Base-by-base conservation (phyloP, 768 basidiomycete species). In the Clathrus columnatus region DNA sequence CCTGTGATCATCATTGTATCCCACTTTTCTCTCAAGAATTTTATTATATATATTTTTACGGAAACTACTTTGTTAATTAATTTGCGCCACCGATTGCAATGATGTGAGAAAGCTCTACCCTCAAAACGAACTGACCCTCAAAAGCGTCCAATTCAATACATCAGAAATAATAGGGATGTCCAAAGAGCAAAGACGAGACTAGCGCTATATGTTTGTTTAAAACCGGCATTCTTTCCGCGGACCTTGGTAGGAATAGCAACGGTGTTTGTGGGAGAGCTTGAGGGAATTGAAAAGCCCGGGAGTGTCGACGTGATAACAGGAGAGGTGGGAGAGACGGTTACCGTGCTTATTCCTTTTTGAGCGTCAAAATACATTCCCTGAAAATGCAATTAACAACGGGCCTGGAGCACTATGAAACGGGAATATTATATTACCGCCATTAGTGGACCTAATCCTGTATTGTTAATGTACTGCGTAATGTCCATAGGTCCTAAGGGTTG, bases 311-410 rank as follows among this genome's bases (percentile, higher is more conserved):
- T 75, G 58, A 79, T 70, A 17, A 89, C 85, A 10, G 83, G 66
- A n/a, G 82, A 78, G 41, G 88, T 90, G 20, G 79, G 61, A 44
- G 77, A 70, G 45, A 81, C 64, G 27, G 78, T 71, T 42, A 63
- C 70, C 20, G 80, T 81, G 11, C 79, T 73, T 4, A 74, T 73
- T 23, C 88, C 88, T 61, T 80, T 78, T 68, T 88, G 79, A 61
- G 88, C 89, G 4, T 75, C 78, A 62, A 88, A 78, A 72, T 89
- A 91, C 59, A 73, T 84, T 45, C 72, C 84, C 84, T 85, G 23
- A 24, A 18, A 3, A 48, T 16, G 1, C 11, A 42, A 14, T 36
- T 4, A 17, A 28, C n/a, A 23, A 27, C 8, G 11, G 17, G 27
- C 21, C 29, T 51, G 27, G 16, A 26, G 20, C 20, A n/a, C n/a